phyloP scores from a whole-genome alignment of 352 stramenopile genomes.

The Phytophthora parvispora region DNA sequence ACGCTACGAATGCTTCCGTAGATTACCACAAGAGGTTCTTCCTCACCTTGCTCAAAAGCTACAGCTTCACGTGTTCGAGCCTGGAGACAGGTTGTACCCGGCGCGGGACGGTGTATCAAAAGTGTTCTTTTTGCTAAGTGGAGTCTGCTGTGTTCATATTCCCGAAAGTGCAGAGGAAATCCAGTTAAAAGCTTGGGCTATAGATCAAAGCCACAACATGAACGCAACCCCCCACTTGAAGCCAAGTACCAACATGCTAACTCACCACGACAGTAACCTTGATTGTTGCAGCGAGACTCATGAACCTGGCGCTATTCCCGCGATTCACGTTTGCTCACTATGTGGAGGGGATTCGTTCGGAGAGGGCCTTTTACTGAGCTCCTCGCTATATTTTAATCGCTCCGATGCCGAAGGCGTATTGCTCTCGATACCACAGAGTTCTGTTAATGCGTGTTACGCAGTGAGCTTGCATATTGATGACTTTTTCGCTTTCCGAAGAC shows the following conservation, averaged over 20 bases:
- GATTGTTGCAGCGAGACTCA: constrained; percentile 3
- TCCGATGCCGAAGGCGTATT: constrained; percentile 31
- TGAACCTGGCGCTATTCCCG: background rate
- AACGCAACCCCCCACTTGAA: background rate
- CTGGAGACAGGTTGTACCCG: constrained; percentile 39
- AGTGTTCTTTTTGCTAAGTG: constrained; percentile 54
- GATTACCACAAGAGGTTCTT: constrained; percentile 37
- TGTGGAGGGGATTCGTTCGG: constrained; percentile 46
- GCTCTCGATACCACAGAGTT: constrained; percentile 39
- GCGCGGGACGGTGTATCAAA: constrained; percentile 14
- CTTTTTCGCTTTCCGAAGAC: constrained; percentile 22
- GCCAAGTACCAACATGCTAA: background rate
- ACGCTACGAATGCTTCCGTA: constrained; percentile 51
- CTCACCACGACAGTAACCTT: background rate
- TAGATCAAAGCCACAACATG: background rate
- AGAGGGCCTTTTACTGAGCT: constrained; percentile 26
- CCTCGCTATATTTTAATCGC: background rate
- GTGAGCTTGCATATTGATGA: constrained; percentile 40
- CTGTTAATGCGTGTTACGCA: constrained; percentile 15
- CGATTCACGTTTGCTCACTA: constrained; percentile 51
- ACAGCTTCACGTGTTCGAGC: constrained; percentile 33
- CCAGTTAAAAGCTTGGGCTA: constrained; percentile 7
- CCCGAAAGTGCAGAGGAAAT: constrained; percentile 18
- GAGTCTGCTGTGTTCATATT: constrained; percentile 47
- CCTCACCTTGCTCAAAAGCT: constrained; percentile 42